Percentiles rank a stretch among this genome's conserved stretches.
These are phyloP conservation scores for Phlegmacium glaucopus DNA, from an alignment of 768 basidiomycete species.

Conservation along the genomic window DNA sequence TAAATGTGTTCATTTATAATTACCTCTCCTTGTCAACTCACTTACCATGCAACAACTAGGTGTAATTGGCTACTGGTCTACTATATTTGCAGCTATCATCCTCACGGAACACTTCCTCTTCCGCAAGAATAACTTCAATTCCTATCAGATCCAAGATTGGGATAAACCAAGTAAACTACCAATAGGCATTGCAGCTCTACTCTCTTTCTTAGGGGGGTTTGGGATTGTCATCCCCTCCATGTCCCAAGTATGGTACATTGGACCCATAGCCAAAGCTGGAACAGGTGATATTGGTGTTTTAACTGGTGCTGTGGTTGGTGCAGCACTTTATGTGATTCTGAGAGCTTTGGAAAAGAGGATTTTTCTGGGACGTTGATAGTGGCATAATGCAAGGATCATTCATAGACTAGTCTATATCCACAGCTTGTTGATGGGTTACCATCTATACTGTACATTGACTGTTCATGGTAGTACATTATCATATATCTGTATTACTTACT, in stretches of 20 bases:
- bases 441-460: no score
- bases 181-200: constrained; percentile 57
- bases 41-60: no score
- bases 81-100: constrained; percentile 56
- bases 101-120: constrained; percentile 67
- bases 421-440: no score
- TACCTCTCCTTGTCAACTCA: no score
- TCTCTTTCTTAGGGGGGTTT: constrained; percentile 49
- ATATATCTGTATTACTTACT: no score
- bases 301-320: no score
- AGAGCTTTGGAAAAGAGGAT: constrained; percentile 31
- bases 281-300: constrained; percentile 72
- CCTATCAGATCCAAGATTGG: constrained; percentile 55
- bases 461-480: no score
- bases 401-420: no score
- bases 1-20: no score
- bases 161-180: constrained; percentile 53
- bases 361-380: constrained; percentile 14
- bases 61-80: no score
- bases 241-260: constrained; percentile 67
- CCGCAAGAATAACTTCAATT: constrained; percentile 40
- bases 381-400: no score
- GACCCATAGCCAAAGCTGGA: constrained; percentile 56
- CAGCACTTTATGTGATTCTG: no score
- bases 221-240: constrained; percentile 63